Conservation (phyloP, 371 early-diverging fungal genomes). For the Circinella minor region DNA sequence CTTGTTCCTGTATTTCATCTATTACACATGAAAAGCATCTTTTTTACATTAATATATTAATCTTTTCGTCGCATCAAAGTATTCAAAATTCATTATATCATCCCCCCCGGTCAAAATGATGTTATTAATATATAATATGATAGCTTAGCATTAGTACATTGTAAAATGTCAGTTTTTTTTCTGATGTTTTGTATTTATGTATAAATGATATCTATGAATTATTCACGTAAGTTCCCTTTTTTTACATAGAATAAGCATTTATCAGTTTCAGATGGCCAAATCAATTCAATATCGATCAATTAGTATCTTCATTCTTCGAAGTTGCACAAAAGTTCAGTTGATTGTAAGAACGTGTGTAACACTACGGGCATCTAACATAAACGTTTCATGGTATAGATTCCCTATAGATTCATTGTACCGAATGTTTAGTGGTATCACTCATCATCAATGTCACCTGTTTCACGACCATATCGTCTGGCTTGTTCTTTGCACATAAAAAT, state of each 20-base stretch:
- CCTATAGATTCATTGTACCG: slow-evolving; percentile 17
- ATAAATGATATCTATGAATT: background rate
- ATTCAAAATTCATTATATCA: too few relatives aligned
- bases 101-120: too few relatives aligned
- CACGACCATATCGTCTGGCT: slow-evolving; percentile 66
- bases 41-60: too few relatives aligned
- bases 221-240: background rate
- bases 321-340: slow-evolving; percentile 7
- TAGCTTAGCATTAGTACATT: too few relatives aligned
- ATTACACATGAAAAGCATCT: too few relatives aligned
- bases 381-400: slow-evolving; percentile 22
- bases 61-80: too few relatives aligned
- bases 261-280: slow-evolving; percentile 16
- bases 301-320: background rate
- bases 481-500: slow-evolving; percentile 25
- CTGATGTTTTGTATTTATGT: too few relatives aligned
- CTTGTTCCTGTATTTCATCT: too few relatives aligned
- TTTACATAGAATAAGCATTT: slow-evolving; percentile 11
- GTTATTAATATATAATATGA: too few relatives aligned
- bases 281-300: background rate
- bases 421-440: slow-evolving; percentile 65
- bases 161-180: too few relatives aligned
- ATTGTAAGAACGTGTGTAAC: slow-evolving; percentile 24
- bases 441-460: slow-evolving; percentile 69
- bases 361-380: slow-evolving; percentile 22